Base-by-base conservation (phyloP, 371 early-diverging fungal species). In the Smittium culicis region DNA sequence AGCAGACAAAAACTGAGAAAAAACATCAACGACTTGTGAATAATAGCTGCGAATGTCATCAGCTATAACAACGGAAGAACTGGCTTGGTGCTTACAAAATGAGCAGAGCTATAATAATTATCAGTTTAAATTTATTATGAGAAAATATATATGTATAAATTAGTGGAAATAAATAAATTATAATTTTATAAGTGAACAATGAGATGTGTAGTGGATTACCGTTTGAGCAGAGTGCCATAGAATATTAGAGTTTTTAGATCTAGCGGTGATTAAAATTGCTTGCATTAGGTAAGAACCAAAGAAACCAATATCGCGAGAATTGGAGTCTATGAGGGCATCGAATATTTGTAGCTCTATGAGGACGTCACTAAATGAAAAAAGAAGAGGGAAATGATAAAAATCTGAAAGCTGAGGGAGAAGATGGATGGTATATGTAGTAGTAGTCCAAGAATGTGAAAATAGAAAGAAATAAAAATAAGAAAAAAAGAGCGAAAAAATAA, bases 401-500 rank as follows among this genome's bases (percentile, higher is more conserved):
- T 87, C 88, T n/a, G n/a, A n/a, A n/a, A n/a, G n/a, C n/a, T n/a
- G n/a, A n/a, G n/a, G n/a, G n/a, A n/a, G n/a, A n/a, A n/a, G n/a
- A n/a, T n/a, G n/a, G n/a, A n/a, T n/a, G n/a, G n/a, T n/a, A n/a
- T n/a, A n/a, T n/a, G n/a, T n/a, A n/a, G n/a, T n/a, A n/a, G n/a
- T n/a, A n/a, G n/a, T n/a, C n/a, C n/a, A n/a, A n/a, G 74, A 63
- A 82, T 76, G 29, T 77, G 71, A 34, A 85, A 45, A 20, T 11
- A 20, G 45, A 45, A 11, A 45, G 20, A 81, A 17, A 81, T 81
- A 32, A 83, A 74, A 35, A 86, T 72, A 86, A 87, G 56, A 91
- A 78, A 70, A 91, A 87, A 59, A 83, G 82, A 61, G 84, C 83
- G 70, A 90, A 91, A 20, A 85, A 78, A 57, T 79, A 77, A 60